Conservation (phyloP, 164 flowering plant genomes). For the Santalum album region DNA sequence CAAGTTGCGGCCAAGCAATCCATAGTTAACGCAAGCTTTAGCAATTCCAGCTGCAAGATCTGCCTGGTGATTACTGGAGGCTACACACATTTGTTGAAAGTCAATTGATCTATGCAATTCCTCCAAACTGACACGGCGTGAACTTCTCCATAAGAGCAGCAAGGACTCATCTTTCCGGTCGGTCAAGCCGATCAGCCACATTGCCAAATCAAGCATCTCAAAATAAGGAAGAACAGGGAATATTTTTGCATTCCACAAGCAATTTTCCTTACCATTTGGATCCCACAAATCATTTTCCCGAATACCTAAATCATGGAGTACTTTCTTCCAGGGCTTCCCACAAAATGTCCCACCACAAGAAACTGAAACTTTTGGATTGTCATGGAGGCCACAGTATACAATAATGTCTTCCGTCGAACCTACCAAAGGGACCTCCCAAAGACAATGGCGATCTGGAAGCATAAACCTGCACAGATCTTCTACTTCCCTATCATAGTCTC, state of each 20-base stretch:
- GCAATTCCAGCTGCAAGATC: constrained; percentile 89
- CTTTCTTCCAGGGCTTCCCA: constrained; percentile 87
- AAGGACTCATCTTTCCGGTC: constrained; percentile 19
- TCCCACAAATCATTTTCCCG: constrained; percentile 68
- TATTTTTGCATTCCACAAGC: constrained; percentile 93
- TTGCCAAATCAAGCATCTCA: constrained; percentile 68
- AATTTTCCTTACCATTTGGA: constrained; percentile 37
- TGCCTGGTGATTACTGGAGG: constrained; percentile 79
- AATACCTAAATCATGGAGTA: constrained; percentile 56
- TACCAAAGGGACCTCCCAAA: constrained; percentile 96
- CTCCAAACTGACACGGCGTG: constrained; percentile 74
- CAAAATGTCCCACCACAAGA: constrained; percentile 77
- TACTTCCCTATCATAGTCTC: constrained; percentile 8
- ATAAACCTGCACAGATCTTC: constrained; percentile 43
- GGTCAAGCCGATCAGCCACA: constrained; percentile 81
- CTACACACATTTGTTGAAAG: constrained; percentile 64
- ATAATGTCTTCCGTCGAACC: constrained; percentile 50
- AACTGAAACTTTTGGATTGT: constrained; percentile 73
- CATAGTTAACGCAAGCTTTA: constrained; percentile 77
- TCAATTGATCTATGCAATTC: constrained; percentile 89
- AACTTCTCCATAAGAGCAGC: constrained; percentile 54
- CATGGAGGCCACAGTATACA: constrained; percentile 94
- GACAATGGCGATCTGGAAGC: constrained; percentile 96
- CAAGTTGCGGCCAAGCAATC: constrained; percentile 83
- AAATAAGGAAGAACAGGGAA: constrained; percentile 55